Evolutionary conservation across 805 yeast genomes (phyloP).

Genomic region (Sungouiella blattae): DNA sequence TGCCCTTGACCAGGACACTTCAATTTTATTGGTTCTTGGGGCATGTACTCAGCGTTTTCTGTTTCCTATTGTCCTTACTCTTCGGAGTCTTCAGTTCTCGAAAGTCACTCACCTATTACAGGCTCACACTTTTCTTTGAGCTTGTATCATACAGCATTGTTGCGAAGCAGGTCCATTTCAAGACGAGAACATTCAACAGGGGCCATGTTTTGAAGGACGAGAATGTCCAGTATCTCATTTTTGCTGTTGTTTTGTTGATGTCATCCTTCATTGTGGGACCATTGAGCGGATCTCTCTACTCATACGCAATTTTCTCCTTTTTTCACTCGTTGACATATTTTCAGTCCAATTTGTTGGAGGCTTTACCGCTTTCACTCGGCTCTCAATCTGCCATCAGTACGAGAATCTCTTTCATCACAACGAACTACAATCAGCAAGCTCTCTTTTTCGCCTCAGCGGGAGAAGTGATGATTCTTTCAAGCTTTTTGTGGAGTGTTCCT

Average conservation of each 20-base stretch:
- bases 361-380: constrained; percentile 30
- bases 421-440: constrained; percentile 34
- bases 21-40: constrained; percentile 73
- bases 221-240: constrained; percentile 35
- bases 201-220: constrained; percentile 33
- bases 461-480: constrained; percentile 28
- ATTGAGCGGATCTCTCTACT: constrained; percentile 37
- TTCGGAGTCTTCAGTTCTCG: constrained; percentile 41
- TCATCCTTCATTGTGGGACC: constrained; percentile 28
- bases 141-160: constrained; percentile 62
- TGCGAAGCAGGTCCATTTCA: constrained; percentile 53
- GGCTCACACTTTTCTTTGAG: constrained; percentile 44
- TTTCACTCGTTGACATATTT: constrained; percentile 38
- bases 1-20: constrained; percentile 7
- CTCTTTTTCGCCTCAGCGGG: constrained; percentile 35
- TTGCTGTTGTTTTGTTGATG: constrained; percentile 29
- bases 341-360: constrained; percentile 31
- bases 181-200: constrained; percentile 12
- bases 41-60: constrained; percentile 48
- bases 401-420: constrained; percentile 27
- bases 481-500: constrained; percentile 25
- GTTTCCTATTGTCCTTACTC: constrained; percentile 36
- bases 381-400: constrained; percentile 28
- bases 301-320: constrained; percentile 33
- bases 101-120: constrained; percentile 23